Conservation (phyloP, 495 filamentous ascomycete species). For the Annulohypoxylon stygium region DNA sequence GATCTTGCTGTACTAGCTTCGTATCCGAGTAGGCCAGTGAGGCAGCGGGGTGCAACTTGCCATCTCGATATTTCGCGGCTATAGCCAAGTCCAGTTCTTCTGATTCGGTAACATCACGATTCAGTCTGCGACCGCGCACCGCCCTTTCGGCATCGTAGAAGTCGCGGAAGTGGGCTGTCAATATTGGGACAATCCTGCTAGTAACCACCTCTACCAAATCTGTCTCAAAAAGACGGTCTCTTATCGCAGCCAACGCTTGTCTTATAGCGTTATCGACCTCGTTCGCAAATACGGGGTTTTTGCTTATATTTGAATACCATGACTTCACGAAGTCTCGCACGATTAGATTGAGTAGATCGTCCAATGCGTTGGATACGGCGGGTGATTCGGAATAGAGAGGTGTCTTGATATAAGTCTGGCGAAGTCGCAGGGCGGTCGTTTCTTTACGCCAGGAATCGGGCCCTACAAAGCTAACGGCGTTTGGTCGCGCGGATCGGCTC, state of each 20-base stretch:
- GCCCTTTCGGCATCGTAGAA: constrained; percentile 91
- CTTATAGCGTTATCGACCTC: constrained; percentile 87
- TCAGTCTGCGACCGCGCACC: constrained; percentile 87
- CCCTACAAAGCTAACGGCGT: constrained; percentile 71
- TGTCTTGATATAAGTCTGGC: constrained; percentile 63
- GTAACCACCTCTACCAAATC: constrained; percentile 87
- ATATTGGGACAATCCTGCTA: constrained; percentile 83
- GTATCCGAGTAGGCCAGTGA: constrained; percentile 83
- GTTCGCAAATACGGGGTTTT: constrained; percentile 80
- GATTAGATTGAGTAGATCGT: constrained; percentile 81
- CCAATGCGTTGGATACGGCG: constrained; percentile 81
- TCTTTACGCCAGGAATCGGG: constrained; percentile 77
- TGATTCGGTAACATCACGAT: constrained; percentile 91
- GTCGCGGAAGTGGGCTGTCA: constrained; percentile 91
- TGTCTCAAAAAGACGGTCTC: constrained; percentile 74
- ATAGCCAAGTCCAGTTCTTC: constrained; percentile 96
- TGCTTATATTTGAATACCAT: constrained; percentile 91
- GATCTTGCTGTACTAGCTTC: constrained; percentile 85
- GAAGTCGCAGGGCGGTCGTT: constrained; percentile 67
- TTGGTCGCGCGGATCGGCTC: constrained; percentile 56
- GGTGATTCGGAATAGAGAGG: constrained; percentile 84
- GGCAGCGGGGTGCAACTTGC: constrained; percentile 91
- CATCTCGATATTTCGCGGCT: constrained; percentile 90
- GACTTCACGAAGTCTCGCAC: constrained; percentile 86
- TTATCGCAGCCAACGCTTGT: constrained; percentile 76